Base-by-base conservation (phyloP, 208 protist species). In the Angomonas ambiguus region DNA sequence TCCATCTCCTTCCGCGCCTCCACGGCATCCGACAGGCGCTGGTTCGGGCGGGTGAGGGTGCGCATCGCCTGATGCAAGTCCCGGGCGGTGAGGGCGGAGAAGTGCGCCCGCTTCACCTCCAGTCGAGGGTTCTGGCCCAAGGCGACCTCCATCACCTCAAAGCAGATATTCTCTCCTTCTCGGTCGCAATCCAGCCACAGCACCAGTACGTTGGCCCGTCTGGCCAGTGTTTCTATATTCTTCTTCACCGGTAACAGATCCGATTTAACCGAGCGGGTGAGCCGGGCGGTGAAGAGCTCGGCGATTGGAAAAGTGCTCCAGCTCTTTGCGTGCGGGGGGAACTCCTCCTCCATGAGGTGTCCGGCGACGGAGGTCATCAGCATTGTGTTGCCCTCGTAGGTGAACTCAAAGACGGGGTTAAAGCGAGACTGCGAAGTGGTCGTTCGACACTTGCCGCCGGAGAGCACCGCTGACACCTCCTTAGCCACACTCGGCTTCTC, bases 131-230 rank as follows among this genome's bases (percentile, higher is more conserved):
- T 88, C 59, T 76, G 76, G 0, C 38, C 51, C 45, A 72, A 69
- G 22, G 82, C 86, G 27, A 94, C 78, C 32, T 89, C 63, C 6
- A 98, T 71, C 27, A 98, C 95, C 81, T 99, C 97, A 71, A 98
- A 99, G 71, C 93, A 97, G 67, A 99, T 99, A 77, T 99, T 99
- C 74, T 99, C 97, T 2, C 97, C 97, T 65, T 99, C 97, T 4
- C 96, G 77, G 69, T 99, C 97, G 67, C 96, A 98, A 69, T 99
- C 97, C 10, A 99, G 85, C 88, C 93, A 98, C 49, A 98, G 78
- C 18, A 98, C 83, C n/a, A 99, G 77, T 56, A 81, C 71, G 57
- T 85, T 68, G 25, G 82, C 80, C 10, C 85, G 84, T 22, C 69
- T 71, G 1, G 84, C 85, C 27, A 94, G 76, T 4, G 55, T 35